phyloP scores from a whole-genome alignment of 148 eudicot genomes.

The Camellia sinensis region DNA sequence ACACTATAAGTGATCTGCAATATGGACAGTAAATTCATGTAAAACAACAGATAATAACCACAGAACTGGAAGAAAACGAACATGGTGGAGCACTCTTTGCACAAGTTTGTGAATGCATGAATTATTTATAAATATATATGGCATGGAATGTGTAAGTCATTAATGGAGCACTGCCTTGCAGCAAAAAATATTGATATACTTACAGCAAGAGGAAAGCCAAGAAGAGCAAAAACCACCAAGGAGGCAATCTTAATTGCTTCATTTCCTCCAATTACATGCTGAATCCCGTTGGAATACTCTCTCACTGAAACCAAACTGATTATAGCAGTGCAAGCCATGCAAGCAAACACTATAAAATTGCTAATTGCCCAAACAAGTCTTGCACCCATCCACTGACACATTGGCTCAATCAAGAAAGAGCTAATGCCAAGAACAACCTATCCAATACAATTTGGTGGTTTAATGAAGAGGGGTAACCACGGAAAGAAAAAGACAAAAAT shows the following conservation, averaged over 20 bases:
- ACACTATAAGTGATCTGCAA: conserved; percentile 87
- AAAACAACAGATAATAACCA: not conserved
- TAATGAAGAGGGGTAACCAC: not conserved
- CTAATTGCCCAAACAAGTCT: conserved; percentile 92
- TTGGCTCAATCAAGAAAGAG: conserved; percentile 88
- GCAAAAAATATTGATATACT: conserved; percentile 25
- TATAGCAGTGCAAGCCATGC: conserved; percentile 89
- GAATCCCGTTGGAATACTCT: conserved; percentile 49
- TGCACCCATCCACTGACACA: conserved; percentile 78
- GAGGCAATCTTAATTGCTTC: conserved; percentile 67
- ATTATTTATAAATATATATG: not conserved
- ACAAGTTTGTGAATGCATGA: not conserved
- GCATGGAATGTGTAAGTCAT: not conserved
- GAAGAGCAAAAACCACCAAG: conserved; percentile 78
- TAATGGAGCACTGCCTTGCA: not conserved
- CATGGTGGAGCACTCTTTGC: not conserved
- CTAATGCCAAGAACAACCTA: conserved; percentile 90
- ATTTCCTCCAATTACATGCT: conserved; percentile 60
- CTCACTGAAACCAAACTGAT: conserved; percentile 69
- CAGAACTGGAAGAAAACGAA: not conserved
- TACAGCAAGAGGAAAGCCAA: conserved; percentile 94
- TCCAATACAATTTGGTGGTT: conserved; percentile 7
- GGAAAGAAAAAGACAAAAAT: not conserved
- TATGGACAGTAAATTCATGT: conserved; percentile 9
- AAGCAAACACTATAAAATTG: conserved; percentile 71